Percentiles rank a stretch among this genome's conserved stretches.
phyloP scores from a whole-genome alignment of 2,329 filamentous ascomycete genomes.

The Stachybotrys chlorohalonatus region DNA sequence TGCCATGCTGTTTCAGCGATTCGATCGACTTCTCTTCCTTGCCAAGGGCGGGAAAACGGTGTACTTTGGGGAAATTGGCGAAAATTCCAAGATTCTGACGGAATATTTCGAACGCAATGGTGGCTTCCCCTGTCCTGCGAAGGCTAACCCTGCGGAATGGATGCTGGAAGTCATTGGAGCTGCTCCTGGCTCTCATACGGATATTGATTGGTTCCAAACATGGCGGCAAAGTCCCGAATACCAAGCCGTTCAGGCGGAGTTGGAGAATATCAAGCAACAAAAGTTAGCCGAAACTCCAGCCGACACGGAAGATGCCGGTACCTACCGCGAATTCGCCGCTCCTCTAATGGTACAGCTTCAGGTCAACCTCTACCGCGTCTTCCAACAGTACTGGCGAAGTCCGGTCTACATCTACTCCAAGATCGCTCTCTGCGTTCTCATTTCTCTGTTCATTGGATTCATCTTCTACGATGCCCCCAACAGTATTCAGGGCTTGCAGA shows the following conservation, averaged over 20 bases:
- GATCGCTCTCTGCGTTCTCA: conserved; percentile 14
- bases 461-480: conserved; percentile 51
- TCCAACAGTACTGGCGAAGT: conserved; percentile 24
- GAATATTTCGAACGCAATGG: conserved; percentile 56
- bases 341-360: conserved; percentile 18
- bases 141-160: conserved; percentile 59
- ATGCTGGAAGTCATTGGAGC: conserved; percentile 43
- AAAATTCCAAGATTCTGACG: conserved; percentile 41
- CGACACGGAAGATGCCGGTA: conserved; percentile 4
- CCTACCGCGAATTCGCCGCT: conserved; percentile 22
- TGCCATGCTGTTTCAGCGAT: conserved; percentile 37
- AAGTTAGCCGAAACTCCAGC: background rate
- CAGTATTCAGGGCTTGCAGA: conserved; percentile 58
- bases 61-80: conserved; percentile 56
- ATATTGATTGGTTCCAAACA: conserved; percentile 26
- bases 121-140: conserved; percentile 38
- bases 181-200: conserved; percentile 38
- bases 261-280: conserved; percentile 14
- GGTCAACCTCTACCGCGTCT: conserved; percentile 24
- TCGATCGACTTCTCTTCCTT: conserved; percentile 52
- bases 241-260: conserved; percentile 18
- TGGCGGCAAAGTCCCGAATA: conserved; percentile 25
- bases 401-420: conserved; percentile 58
- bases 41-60: conserved; percentile 53
- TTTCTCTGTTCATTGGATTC: conserved; percentile 42